A percentile compares a stretch with the other conserved stretches of the same genome.
These are phyloP conservation scores for Asterella californica DNA, from an alignment of 225 moss, liverwort and hornwort species.

Conservation along the genomic window DNA sequence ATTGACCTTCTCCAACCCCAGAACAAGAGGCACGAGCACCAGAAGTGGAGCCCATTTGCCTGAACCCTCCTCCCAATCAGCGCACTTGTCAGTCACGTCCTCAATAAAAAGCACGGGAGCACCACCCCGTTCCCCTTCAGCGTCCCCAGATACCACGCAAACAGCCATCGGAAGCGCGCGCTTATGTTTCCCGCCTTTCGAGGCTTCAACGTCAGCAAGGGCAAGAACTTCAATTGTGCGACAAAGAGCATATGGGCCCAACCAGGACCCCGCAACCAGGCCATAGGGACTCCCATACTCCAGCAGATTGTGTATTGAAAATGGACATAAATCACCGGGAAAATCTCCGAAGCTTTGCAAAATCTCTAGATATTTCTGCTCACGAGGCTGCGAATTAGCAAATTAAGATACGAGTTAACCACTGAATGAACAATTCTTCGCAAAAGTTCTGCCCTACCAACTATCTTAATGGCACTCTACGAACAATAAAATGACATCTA, in stretches of 20 bases:
- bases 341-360: slow-evolving; percentile 90
- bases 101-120: slow-evolving; percentile 93
- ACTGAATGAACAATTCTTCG: background rate
- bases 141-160: slow-evolving; percentile 95
- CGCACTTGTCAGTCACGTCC: slow-evolving; percentile 72
- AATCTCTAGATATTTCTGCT: slow-evolving; percentile 78
- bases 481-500: background rate
- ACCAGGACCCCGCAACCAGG: slow-evolving; percentile 82
- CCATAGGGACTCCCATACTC: slow-evolving; percentile 74
- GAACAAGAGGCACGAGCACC: slow-evolving; percentile 90
- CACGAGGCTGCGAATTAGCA: slow-evolving; percentile 47
- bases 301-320: slow-evolving; percentile 85
- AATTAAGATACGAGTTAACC: background rate
- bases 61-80: slow-evolving; percentile 63
- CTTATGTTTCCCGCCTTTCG: slow-evolving; percentile 50
- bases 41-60: slow-evolving; percentile 80
- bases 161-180: slow-evolving; percentile 80
- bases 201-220: slow-evolving; percentile 53
- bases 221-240: slow-evolving; percentile 90
- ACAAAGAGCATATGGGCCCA: slow-evolving; percentile 96
- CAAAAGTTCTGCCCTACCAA: background rate
- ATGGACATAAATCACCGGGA: slow-evolving; percentile 51
- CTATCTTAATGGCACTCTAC: background rate
- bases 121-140: slow-evolving; percentile 98
- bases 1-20: slow-evolving; percentile 98